phyloP scores from a whole-genome alignment of 1,139 yeast species.

The Suhomyces bokatorum region DNA sequence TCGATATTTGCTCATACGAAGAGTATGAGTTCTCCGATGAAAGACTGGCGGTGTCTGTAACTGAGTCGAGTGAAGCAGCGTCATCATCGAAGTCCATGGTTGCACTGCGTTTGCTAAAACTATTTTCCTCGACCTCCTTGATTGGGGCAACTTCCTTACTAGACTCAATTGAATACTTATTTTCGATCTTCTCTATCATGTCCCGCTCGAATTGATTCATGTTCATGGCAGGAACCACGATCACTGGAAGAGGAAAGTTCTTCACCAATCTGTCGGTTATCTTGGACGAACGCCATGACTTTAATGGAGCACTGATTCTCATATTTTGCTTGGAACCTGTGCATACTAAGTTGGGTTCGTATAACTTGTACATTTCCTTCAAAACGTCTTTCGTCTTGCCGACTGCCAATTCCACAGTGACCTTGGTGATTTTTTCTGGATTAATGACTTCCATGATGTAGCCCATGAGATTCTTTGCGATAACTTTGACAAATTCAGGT shows the following conservation, averaged over 20 bases:
- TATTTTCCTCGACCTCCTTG: conserved; percentile 4
- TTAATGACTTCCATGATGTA: conserved; percentile 51
- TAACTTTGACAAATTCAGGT: conserved; percentile 36
- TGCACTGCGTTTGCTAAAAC: neutral
- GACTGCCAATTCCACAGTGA: conserved; percentile 63
- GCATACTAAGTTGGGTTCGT: conserved; percentile 66
- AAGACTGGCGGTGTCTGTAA: conserved; percentile 18
- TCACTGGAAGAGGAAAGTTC: conserved; percentile 65
- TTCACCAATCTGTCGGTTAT: conserved; percentile 64
- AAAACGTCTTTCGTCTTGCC: conserved; percentile 59
- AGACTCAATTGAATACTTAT: conserved; percentile 11
- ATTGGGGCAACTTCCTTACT: neutral
- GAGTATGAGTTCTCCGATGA: conserved; percentile 37
- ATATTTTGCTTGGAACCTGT: conserved; percentile 56
- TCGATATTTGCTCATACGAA: conserved; percentile 42
- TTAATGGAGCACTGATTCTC: conserved; percentile 49
- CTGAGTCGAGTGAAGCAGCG: conserved; percentile 25
- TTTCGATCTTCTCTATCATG: conserved; percentile 25
- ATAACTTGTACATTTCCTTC: conserved; percentile 60
- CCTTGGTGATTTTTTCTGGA: conserved; percentile 50
- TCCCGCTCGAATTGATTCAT: conserved; percentile 54
- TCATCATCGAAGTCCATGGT: conserved; percentile 12
- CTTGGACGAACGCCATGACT: conserved; percentile 62
- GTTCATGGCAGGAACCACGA: conserved; percentile 67
- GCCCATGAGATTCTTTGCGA: conserved; percentile 44